Base-by-base conservation (phyloP, 108 stramenopile species). In the Discostella pseudostelligera region DNA sequence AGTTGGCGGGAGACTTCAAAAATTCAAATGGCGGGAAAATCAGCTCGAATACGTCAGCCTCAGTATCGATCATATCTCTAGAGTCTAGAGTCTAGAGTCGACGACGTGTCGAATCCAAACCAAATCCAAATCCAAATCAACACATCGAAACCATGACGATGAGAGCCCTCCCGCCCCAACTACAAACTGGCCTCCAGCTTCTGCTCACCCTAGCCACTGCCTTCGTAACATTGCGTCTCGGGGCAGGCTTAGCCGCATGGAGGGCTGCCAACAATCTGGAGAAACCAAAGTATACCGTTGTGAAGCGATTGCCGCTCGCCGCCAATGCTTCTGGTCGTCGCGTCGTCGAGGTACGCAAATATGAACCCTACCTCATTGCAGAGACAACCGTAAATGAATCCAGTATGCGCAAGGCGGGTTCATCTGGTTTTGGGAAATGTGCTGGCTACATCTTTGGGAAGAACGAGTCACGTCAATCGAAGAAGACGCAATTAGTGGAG, bases 371-470 rank as follows among this genome's bases (percentile, higher is more conserved):
- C 45, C 43, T 83, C 12, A 80, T 86, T 47, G 85, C 81, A 16
- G 85, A 86, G 59, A 85, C 84, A 1, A 81, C 67, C 14, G 68
- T 78, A 12, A 72, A 80, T 16, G 81, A 69, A 36, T 42, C 50
- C 3, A 80, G 81, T 24, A 78, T 85, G 50, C 62, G 69, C 11
- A 62, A 77, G 44, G 69, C 84, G 0, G 74, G 76, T 0, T 44
- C 66, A 0, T 10, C 54, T 1, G 81, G 83, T 5, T 86, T 86
- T 59, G 67, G 81, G 10, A 67, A 59, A 21, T 83, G 83, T 40
- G 85, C 85, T 4, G 83, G 75, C 0, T 86, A 82, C 59, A 86
- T 86, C 48, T 86, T 86, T 67, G 85, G 85, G 4, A 80, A 80
- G 68, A 86, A 86, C 42, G 63, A 68, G 35, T 32, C 74, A 20